Evolutionary conservation across 805 yeast species (phyloP), one percentile per base, ranked within the genome.

Genomic region (Nakazawaea ambrosiae): DNA sequence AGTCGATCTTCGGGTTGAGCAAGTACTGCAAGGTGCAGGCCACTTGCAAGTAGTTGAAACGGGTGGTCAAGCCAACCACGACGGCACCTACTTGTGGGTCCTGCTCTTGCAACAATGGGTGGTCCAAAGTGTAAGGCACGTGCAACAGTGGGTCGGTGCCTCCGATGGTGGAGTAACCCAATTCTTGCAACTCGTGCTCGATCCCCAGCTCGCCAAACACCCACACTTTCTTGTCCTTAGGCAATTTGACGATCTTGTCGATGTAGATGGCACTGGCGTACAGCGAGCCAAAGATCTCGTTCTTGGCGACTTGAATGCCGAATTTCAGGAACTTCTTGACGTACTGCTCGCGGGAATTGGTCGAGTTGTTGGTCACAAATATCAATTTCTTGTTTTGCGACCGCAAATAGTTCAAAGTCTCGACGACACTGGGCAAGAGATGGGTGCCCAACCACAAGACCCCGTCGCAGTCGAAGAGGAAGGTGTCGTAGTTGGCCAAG

Each of bases 381-480:
- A 89, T 69, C 36, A 86, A 66, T 43, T 78, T 74, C 58, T 92
- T 92, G 27, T 74, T 73, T 20, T 45, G 40, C 4, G 55, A 40
- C 41, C 70, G 70, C 46, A 92, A 64, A 29, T 82, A 54, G 8
- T 69, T 67, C 29, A 92, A 58, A 0, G 96, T 83, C 55, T 92
- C 97, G 10, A 66, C 69, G 2, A 86, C 83, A 14, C 73, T 64
- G 5, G 97, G 97, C 33, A 92, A 67, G 18, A 86, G 60, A 46
- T 79, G 84, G 44, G 75, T 78, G 2, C 97, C 97, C 34, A 83
- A 62, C 98, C 98, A 92, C 42, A 92, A 66, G 4, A 92, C 98
- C 23, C 98, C 98, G 55, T 92, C 98, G 63, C 98, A 92, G 53
- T 92, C 98, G 55, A 92, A 92, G 47, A 92, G 64, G 50, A 89